These are phyloP conservation scores for Blastobotrys mokoenaii DNA, from an alignment of 805 yeast species.

Conservation along the genomic window DNA sequence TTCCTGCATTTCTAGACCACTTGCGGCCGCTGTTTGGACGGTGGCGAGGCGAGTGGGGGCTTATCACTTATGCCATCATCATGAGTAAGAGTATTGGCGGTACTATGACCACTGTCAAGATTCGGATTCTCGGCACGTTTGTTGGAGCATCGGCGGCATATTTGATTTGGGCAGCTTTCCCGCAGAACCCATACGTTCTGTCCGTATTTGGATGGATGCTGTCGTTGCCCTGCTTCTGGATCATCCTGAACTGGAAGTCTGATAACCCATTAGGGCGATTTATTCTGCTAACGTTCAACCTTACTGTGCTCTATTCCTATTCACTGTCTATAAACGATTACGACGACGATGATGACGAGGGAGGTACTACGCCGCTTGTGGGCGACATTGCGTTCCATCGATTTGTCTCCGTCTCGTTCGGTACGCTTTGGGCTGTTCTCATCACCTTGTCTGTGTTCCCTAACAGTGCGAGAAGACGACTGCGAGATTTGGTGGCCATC, in stretches of 20 bases:
- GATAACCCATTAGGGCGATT: conserved; percentile 42
- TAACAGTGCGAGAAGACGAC: conserved; percentile 62
- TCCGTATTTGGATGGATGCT: conserved; percentile 39
- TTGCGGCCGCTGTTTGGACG: conserved; percentile 46
- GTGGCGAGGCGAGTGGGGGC: conserved; percentile 81
- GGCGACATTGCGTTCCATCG: conserved; percentile 73
- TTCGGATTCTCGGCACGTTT: conserved; percentile 57
- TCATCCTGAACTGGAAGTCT: conserved; percentile 60
- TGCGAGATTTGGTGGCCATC: conserved; percentile 55
- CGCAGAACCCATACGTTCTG: conserved; percentile 46
- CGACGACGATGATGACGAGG: conserved; percentile 48
- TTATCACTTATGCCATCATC: conserved; percentile 73
- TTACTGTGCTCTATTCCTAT: conserved; percentile 70
- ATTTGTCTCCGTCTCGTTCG: conserved; percentile 60
- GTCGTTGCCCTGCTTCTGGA: conserved; percentile 36
- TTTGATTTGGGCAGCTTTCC: conserved; percentile 47
- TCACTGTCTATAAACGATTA: conserved; percentile 53
- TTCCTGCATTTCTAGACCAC: conserved; percentile 55
- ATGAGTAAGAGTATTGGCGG: conserved; percentile 84
- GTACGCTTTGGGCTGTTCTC: conserved; percentile 68
- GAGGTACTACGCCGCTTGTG: conserved; percentile 60
- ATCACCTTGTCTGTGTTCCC: conserved; percentile 64
- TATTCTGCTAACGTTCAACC: conserved; percentile 64
- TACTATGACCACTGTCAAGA: conserved; percentile 56
- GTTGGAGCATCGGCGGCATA: conserved; percentile 61